Conservation (phyloP, 140 eudicot species). For the Stevia rebaudiana region DNA sequence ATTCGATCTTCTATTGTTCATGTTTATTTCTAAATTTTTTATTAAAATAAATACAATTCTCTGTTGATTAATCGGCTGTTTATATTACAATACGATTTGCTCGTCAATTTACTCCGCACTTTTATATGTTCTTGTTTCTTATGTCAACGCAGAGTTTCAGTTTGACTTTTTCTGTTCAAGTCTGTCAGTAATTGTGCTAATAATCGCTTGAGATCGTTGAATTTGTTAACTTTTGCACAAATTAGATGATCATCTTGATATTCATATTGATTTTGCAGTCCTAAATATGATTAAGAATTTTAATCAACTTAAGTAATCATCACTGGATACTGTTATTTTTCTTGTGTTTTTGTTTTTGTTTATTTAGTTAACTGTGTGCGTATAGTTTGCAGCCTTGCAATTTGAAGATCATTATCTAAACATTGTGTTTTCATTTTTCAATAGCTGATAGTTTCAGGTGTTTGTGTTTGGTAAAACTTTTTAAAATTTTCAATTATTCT, state of each 20-base stretch:
- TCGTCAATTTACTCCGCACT: neutral
- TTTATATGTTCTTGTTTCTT: neutral
- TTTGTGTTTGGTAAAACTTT: neutral
- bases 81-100: neutral
- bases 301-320: neutral
- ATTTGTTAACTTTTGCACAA: neutral
- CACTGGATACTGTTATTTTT: neutral
- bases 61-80: neutral
- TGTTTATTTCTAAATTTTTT: neutral
- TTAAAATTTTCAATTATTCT: too few relatives aligned
- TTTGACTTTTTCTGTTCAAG: neutral
- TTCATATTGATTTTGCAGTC: neutral
- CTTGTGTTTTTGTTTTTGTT: neutral
- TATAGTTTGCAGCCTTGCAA: too few relatives aligned
- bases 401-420: neutral
- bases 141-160: constrained; percentile 6
- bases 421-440: neutral
- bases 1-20: constrained; percentile 1
- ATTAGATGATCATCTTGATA: neutral
- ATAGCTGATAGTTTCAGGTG: neutral
- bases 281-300: neutral
- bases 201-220: neutral
- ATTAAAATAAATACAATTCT: neutral
- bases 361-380: too few relatives aligned
- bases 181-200: neutral